phyloP scores from a whole-genome alignment of 2,329 filamentous ascomycete genomes.

The Aspergillus pseudoglaucus region DNA sequence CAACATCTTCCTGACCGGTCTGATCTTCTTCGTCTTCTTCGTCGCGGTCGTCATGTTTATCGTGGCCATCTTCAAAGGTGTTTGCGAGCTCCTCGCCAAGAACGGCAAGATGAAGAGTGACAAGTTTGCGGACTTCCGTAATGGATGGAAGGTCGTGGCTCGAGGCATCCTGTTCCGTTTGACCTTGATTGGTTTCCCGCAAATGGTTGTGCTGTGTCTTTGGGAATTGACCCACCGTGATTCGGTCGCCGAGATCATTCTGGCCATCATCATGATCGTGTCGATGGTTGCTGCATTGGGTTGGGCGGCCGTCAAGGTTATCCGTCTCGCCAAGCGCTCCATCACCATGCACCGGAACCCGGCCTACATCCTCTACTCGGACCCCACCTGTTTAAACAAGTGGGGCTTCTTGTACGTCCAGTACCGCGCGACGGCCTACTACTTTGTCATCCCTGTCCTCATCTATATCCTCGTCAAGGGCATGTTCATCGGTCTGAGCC shows the following conservation, averaged over 20 bases:
- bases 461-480: conserved; percentile 77
- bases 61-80: conserved; percentile 72
- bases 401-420: conserved; percentile 98
- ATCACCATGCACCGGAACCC: conserved; percentile 91
- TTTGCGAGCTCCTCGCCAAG: conserved; percentile 70
- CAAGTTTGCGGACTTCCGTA: conserved; percentile 88
- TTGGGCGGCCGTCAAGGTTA: conserved; percentile 87
- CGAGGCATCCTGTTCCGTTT: conserved; percentile 92
- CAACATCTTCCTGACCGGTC: conserved; percentile 87
- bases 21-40: conserved; percentile 83
- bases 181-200: conserved; percentile 82
- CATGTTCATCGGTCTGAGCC: conserved; percentile 78
- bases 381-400: conserved; percentile 89
- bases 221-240: conserved; percentile 89
- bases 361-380: conserved; percentile 93
- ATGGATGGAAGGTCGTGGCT: conserved; percentile 85
- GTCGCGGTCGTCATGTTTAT: conserved; percentile 66
- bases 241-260: conserved; percentile 75
- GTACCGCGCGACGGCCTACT: conserved; percentile 92
- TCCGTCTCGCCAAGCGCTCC: conserved; percentile 79
- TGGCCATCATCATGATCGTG: conserved; percentile 84
- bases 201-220: conserved; percentile 81
- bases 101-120: conserved; percentile 72
- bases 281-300: conserved; percentile 69
- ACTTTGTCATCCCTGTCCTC: conserved; percentile 79